A percentile compares a stretch with the other conserved stretches of the same genome.
phyloP scores from a whole-genome alignment of 805 yeast genomes.

The Schizosaccharomyces cryophilus region DNA sequence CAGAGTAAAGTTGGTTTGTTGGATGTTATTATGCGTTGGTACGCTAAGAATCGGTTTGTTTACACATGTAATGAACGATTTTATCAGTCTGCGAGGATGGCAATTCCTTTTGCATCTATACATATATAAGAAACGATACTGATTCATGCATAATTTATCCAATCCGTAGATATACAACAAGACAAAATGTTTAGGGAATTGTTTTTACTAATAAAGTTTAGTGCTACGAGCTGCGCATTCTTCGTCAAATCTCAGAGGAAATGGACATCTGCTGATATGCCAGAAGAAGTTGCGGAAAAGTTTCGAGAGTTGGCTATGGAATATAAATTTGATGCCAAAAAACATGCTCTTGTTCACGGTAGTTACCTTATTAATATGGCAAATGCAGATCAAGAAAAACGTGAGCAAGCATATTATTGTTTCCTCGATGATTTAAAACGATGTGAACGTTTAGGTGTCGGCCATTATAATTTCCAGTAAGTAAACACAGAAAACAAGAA shows the following conservation, averaged over 20 bases:
- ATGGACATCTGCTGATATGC: constrained; percentile 68
- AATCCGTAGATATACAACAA: too few relatives aligned
- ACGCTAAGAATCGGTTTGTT: background rate
- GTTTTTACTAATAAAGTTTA: constrained; percentile 4
- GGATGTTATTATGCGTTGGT: background rate
- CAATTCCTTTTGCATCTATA: too few relatives aligned
- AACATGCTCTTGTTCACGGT: constrained; percentile 81
- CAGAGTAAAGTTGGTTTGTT: background rate
- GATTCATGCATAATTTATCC: too few relatives aligned
- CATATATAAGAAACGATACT: too few relatives aligned
- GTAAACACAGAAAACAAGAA: background rate
- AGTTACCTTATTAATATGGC: constrained; percentile 83
- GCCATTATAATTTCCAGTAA: constrained; percentile 62
- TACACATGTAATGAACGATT: background rate
- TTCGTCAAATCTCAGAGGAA: constrained; percentile 74
- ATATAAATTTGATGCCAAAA: constrained; percentile 42
- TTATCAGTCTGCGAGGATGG: too few relatives aligned
- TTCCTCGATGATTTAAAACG: constrained; percentile 68
- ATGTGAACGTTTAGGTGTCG: constrained; percentile 67
- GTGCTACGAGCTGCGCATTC: constrained; percentile 68
- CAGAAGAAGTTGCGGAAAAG: constrained; percentile 37
- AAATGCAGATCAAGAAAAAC: constrained; percentile 65
- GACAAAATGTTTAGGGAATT: background rate
- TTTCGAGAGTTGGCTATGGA: constrained; percentile 41
- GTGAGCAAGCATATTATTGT: constrained; percentile 45